phyloP scores from a whole-genome alignment of 768 basidiomycete genomes.

The Mycena belliarum region DNA sequence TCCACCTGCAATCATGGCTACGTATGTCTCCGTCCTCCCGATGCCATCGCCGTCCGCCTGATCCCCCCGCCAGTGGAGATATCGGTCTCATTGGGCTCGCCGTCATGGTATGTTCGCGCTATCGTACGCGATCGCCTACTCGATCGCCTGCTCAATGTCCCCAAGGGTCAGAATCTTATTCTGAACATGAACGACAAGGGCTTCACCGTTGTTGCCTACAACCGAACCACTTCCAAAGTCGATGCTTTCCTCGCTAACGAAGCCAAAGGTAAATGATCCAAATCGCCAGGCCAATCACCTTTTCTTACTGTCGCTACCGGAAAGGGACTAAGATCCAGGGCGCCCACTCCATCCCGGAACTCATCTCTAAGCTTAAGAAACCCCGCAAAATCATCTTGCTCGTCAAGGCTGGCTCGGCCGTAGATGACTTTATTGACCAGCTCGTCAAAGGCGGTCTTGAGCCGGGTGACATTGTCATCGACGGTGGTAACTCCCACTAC shows the following conservation, averaged over 20 bases:
- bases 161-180: conserved; percentile 92
- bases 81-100: conserved; percentile 98
- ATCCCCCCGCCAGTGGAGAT: conserved; percentile 72
- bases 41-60: conserved; percentile 16
- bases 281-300: conserved; percentile 20
- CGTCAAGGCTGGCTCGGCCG: conserved; percentile 96
- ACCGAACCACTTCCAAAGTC: conserved; percentile 96
- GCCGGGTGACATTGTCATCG: conserved; percentile 97
- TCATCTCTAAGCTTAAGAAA: conserved; percentile 87
- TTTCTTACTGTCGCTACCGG: conserved; percentile 9
- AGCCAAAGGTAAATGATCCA: conserved; percentile 77
- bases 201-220: conserved; percentile 95
- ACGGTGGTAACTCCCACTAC: conserved; percentile 99
- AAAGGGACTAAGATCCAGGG: conserved; percentile 94
- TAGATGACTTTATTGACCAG: conserved; percentile 92
- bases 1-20: conserved; percentile 41
- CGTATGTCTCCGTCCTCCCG: conserved; percentile 45
- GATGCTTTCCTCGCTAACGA: conserved; percentile 94
- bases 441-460: conserved; percentile 83
- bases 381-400: conserved; percentile 98
- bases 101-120: conserved; percentile 77
- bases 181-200: conserved; percentile 99
- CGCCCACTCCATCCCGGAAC: conserved; percentile 91
- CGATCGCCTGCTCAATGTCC: conserved; percentile 18
- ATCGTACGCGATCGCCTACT: conserved; percentile 24